Conservation (phyloP, 257 asterid genomes). For the Fraxinus quadrangulata region DNA sequence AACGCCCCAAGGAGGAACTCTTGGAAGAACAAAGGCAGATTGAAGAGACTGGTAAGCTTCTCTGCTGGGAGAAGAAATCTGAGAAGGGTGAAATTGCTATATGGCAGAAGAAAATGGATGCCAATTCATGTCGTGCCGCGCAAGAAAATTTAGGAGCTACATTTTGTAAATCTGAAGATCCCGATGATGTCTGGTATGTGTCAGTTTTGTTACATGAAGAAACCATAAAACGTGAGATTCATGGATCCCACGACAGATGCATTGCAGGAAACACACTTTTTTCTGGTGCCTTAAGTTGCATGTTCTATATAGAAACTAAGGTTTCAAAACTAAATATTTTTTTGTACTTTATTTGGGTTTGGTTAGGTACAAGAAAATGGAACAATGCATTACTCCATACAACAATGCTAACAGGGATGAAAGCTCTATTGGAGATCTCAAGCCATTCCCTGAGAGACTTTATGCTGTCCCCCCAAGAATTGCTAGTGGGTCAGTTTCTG, state of each 20-base stretch:
- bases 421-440: slow-evolving; percentile 29
- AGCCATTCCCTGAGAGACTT: slow-evolving; percentile 60
- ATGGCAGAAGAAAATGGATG: background rate
- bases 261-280: background rate
- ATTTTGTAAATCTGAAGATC: background rate
- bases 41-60: background rate
- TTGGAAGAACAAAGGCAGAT: background rate
- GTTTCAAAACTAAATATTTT: background rate
- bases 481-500: slow-evolving; percentile 47
- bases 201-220: no score
- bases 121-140: background rate
- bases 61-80: background rate
- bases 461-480: slow-evolving; percentile 54
- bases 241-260: background rate
- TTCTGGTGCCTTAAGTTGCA: background rate
- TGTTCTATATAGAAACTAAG: background rate
- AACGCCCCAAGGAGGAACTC: background rate
- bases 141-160: background rate
- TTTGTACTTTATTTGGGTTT: background rate
- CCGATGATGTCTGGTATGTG: background rate
- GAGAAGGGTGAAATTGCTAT: background rate
- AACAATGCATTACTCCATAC: slow-evolving; percentile 46
- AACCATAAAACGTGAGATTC: no score
- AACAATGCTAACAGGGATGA: slow-evolving; percentile 35
- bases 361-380: slow-evolving; percentile 63